Conservation (phyloP, 2,329 filamentous ascomycete genomes). For the Pseudopithomyces chartarum region DNA sequence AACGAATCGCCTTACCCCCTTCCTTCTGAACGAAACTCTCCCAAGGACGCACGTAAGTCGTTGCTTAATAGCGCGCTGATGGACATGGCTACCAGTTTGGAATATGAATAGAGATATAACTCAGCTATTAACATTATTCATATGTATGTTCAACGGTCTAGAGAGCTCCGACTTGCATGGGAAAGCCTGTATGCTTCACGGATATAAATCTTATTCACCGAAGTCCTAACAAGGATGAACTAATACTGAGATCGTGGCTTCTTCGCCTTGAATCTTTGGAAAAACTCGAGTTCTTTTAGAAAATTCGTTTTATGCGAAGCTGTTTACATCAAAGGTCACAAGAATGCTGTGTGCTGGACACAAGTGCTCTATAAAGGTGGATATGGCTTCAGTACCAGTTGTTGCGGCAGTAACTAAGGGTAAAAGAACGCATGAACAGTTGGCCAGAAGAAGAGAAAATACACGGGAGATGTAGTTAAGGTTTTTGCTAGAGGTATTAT, state of each 20-base stretch:
- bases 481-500: too few relatives aligned
- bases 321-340: too few relatives aligned
- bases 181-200: conserved; percentile 16
- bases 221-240: conserved; percentile 15
- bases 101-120: conserved; percentile 32
- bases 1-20: conserved; percentile 50
- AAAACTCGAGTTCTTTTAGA: too few relatives aligned
- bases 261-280: too few relatives aligned
- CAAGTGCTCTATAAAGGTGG: too few relatives aligned
- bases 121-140: conserved; percentile 37
- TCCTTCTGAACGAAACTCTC: conserved; percentile 29
- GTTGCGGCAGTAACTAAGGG: too few relatives aligned
- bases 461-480: too few relatives aligned
- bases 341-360: too few relatives aligned
- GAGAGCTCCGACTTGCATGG: conserved; percentile 15
- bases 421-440: too few relatives aligned
- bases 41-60: neutral
- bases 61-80: conserved; percentile 6
- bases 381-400: too few relatives aligned
- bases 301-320: too few relatives aligned
- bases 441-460: too few relatives aligned
- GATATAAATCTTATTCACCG: conserved; percentile 11
- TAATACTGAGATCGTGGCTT: conserved; percentile 14
- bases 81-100: conserved; percentile 15
- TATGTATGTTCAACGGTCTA: conserved; percentile 52